Percentiles rank a stretch among this genome's conserved stretches.
These are phyloP conservation scores for Tylopilus intermedius DNA, from an alignment of 768 basidiomycete species.

Conservation along the genomic window DNA sequence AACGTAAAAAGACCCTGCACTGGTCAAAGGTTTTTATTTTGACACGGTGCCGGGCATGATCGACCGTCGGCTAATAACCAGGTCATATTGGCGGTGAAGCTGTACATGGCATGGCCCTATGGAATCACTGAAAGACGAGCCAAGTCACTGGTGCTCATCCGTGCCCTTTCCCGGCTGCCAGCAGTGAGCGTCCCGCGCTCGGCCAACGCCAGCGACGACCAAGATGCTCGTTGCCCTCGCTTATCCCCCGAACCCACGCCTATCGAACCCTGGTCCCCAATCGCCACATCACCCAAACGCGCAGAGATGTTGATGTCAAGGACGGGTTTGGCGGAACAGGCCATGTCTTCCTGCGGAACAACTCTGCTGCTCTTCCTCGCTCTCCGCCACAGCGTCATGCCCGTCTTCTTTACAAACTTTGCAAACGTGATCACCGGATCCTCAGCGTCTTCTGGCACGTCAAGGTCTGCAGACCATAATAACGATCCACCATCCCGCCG, in stretches of 20 bases:
- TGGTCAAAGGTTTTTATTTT: background rate
- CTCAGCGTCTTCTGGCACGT: conserved; percentile 32
- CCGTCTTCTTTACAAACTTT: conserved; percentile 45
- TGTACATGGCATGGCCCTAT: conserved; percentile 34
- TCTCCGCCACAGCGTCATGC: conserved; percentile 40
- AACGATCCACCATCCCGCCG: conserved; percentile 20
- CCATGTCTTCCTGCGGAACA: conserved; percentile 10
- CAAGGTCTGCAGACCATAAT: conserved; percentile 20
- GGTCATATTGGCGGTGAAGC: too few species aligned
- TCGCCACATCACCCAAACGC: conserved; percentile 14
- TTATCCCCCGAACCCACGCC: conserved; percentile 4
- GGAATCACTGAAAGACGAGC: conserved; percentile 61
- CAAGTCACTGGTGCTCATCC: conserved; percentile 25
- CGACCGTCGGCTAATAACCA: background rate
- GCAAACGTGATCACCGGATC: conserved; percentile 49
- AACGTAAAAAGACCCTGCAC: background rate
- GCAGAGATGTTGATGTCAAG: conserved; percentile 24
- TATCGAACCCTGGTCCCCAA: background rate
- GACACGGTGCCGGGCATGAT: background rate
- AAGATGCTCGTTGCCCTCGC: conserved; percentile 20
- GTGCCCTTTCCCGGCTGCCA: background rate
- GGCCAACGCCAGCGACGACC: conserved; percentile 16
- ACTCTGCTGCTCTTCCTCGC: conserved; percentile 36
- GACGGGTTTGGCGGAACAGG: conserved; percentile 4
- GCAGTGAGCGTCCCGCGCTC: conserved; percentile 15